Evolutionary conservation across 257 asterid genomes (phyloP).

Genomic region (Rauvolfia tetraphylla): DNA sequence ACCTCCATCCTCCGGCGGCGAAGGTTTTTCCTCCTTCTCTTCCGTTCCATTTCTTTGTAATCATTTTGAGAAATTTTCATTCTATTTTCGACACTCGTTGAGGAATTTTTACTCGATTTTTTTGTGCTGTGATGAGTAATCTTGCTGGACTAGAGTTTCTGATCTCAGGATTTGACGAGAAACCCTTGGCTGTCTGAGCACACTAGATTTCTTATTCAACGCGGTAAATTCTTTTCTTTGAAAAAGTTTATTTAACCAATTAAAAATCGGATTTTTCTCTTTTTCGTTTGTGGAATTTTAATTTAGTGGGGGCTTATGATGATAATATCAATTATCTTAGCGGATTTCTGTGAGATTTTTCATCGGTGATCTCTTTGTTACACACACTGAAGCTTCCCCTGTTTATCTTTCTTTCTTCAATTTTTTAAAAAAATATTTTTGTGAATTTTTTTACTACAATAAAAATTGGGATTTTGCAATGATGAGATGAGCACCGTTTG

Average conservation of each 20-base stretch:
- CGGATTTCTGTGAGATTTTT: slow-evolving; percentile 92
- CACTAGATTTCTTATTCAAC: slow-evolving; percentile 9
- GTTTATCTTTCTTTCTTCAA: too few relatives aligned
- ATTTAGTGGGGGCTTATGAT: slow-evolving; percentile 48
- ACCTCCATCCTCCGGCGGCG: background rate
- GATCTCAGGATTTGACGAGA: slow-evolving; percentile 33
- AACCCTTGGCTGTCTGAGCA: slow-evolving; percentile 74
- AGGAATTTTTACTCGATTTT: too few relatives aligned
- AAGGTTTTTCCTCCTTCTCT: background rate
- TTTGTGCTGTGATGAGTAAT: slow-evolving; percentile 29
- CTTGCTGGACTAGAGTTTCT: slow-evolving; percentile 48
- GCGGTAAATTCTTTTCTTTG: background rate
- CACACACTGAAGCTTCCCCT: slow-evolving; percentile 84
- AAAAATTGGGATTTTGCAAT: slow-evolving; percentile 27
- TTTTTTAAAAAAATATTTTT: background rate
- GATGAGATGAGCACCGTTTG: slow-evolving; percentile 34
- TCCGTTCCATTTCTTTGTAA: background rate
- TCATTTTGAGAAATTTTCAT: too few relatives aligned
- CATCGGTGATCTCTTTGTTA: slow-evolving; percentile 85
- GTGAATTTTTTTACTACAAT: background rate
- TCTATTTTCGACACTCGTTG: too few relatives aligned
- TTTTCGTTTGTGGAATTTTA: background rate
- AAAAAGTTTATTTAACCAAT: background rate
- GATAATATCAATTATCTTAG: slow-evolving; percentile 67
- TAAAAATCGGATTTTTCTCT: background rate